Evolutionary conservation across 768 basidiomycete genomes (phyloP), one percentile per base, ranked within the genome.

Genomic region (Naganishia onofrii): DNA sequence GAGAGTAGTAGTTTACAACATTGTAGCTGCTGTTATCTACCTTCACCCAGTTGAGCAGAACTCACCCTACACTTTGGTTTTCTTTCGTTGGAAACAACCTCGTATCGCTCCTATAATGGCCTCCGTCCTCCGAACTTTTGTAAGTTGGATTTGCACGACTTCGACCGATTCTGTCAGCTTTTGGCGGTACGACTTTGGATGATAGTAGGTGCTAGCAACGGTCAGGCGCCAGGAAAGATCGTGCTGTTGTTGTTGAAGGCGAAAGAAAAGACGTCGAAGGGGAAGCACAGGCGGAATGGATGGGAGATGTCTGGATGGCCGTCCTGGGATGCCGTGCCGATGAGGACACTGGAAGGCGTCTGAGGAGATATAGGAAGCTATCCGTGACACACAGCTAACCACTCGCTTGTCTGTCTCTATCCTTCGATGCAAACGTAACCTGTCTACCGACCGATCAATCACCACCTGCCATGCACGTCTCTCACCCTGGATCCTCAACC

Each of bases 101-200:
- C 38, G 48, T 63, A 42, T 63, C 60, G n/a, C 36, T 44, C 38
- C 38, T 12, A 63, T 9, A 63, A 63, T 63, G 60, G 60, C 60
- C 36, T 63, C 60, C 32, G 60, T 63, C 15, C 60, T 63, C 60
- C 60, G 60, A 63, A 63, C 60, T 44, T 63, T 63, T 42, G 60
- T 63, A 63, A 63, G 60, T 63, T 13, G 21, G 26, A 42, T 12
- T 44, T 26, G 3, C 48, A 13, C 23, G 23, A 34, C 36, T 63
- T 9, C n/a, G 57, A n/a, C 19, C 13, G 1, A 13, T 51, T 51
- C 23, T 51, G 48, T 51, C 48, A 26, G 48, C 23, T 26, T 23
- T 6, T 23, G 48, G 23, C 6, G 23, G 12, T n/a, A 7, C 48
- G 21, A 23, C 48, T 2, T 3, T 23, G n/a, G 48, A 51, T n/a